Conservation (phyloP, 345 rosid species). For the Salix brachista region DNA sequence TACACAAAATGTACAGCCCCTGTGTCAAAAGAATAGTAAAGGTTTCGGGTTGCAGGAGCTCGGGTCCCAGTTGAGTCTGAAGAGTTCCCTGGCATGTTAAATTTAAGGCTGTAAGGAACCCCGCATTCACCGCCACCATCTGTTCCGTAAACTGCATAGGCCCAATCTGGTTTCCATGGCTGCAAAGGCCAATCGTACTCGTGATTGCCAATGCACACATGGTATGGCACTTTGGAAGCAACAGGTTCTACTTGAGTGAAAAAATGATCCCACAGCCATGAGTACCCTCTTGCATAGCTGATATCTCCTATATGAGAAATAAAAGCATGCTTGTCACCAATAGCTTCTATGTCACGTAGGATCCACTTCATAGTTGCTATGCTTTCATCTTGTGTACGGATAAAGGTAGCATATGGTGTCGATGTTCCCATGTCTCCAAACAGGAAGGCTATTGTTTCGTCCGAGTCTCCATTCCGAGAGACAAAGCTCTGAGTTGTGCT, state of each 20-base stretch:
- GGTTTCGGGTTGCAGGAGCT: slow-evolving; percentile 69
- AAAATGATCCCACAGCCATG: slow-evolving; percentile 94
- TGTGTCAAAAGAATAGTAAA: slow-evolving; percentile 73
- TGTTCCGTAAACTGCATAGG: slow-evolving; percentile 46
- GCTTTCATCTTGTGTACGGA: slow-evolving; percentile 77
- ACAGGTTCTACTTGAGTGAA: slow-evolving; percentile 68
- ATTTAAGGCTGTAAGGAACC: slow-evolving; percentile 82
- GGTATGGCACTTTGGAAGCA: slow-evolving; percentile 77
- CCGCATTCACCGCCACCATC: slow-evolving; percentile 98
- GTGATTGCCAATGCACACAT: slow-evolving; percentile 92
- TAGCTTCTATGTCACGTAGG: slow-evolving; percentile 64
- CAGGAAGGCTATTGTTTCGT: slow-evolving; percentile 64
- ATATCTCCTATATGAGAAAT: slow-evolving; percentile 91
- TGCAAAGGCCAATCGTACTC: slow-evolving; percentile 92
- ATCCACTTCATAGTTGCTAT: slow-evolving; percentile 79
- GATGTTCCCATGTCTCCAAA: slow-evolving; percentile 91
- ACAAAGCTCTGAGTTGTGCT: slow-evolving; percentile 60
- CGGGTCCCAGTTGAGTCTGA: slow-evolving; percentile 61
- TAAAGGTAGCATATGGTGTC: slow-evolving; percentile 67
- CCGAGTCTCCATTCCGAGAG: slow-evolving; percentile 46
- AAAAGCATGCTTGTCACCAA: slow-evolving; percentile 58
- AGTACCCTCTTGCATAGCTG: slow-evolving; percentile 82
- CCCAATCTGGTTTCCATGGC: slow-evolving; percentile 92
- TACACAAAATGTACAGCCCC: slow-evolving; percentile 75
- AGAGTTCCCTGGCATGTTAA: slow-evolving; percentile 92